phyloP scores from a whole-genome alignment of 1,139 yeast genomes.

The Blastobotrys illinoisensis region DNA sequence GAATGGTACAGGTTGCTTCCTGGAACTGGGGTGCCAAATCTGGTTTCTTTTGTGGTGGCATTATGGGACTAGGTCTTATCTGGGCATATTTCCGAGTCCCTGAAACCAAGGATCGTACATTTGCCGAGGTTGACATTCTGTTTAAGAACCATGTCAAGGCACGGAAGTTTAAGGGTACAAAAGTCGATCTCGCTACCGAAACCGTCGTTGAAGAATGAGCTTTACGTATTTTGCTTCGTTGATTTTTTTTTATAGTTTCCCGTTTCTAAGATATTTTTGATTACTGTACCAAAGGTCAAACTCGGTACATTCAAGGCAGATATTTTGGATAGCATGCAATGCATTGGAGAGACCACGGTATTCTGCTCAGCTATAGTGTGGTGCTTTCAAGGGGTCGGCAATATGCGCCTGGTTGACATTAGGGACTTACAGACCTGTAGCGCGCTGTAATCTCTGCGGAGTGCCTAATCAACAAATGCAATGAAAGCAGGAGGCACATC shows the following conservation, averaged over 20 bases:
- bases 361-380: too few relatives aligned
- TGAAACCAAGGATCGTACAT: constrained; percentile 52
- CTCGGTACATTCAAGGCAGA: too few relatives aligned
- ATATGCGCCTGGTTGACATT: too few relatives aligned
- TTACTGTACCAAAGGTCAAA: too few relatives aligned
- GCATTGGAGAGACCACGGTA: too few relatives aligned
- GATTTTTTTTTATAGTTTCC: background rate
- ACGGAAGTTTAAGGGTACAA: constrained; percentile 14
- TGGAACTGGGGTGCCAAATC: constrained; percentile 57
- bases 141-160: constrained; percentile 18
- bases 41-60: constrained; percentile 53
- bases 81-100: constrained; percentile 54
- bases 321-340: too few relatives aligned
- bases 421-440: too few relatives aligned
- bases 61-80: constrained; percentile 15
- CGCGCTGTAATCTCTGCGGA: too few relatives aligned
- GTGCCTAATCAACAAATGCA: too few relatives aligned
- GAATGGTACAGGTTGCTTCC: constrained; percentile 54
- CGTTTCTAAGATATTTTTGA: too few relatives aligned
- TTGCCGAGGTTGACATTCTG: constrained; percentile 49
- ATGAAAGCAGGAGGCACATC: too few relatives aligned
- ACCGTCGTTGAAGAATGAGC: background rate
- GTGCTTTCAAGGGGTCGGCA: too few relatives aligned
- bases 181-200: constrained; percentile 2
- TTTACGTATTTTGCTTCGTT: background rate